Evolutionary conservation across 148 eudicot genomes (phyloP).

Genomic region (Bassia scoparia): DNA sequence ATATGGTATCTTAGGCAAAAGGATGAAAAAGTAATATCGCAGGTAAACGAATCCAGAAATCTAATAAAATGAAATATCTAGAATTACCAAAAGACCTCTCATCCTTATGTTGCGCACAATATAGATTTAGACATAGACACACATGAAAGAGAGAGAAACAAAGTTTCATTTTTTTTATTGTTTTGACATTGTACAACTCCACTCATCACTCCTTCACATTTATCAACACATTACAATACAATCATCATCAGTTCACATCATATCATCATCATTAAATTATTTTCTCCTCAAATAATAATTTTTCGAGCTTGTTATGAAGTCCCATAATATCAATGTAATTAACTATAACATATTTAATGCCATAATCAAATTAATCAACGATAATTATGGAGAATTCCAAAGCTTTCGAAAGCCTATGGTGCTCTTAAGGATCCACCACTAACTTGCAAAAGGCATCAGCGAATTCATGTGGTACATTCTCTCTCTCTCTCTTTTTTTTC

Average conservation of each 20-base stretch:
- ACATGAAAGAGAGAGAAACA: slow-evolving; percentile 12
- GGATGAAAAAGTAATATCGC: too few species aligned
- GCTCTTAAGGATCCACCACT: slow-evolving; percentile 95
- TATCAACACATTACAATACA: not conserved
- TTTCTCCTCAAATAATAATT: not conserved
- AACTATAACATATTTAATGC: not conserved
- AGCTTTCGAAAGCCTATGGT: slow-evolving; percentile 91
- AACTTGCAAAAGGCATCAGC: slow-evolving; percentile 94
- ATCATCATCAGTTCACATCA: not conserved
- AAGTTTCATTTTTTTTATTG: slow-evolving; percentile 15
- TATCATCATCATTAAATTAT: not conserved
- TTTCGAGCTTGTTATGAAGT: slow-evolving; percentile 19
- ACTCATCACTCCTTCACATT: slow-evolving; percentile 17
- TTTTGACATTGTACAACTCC: slow-evolving; percentile 21
- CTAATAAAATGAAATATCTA: too few species aligned
- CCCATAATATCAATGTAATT: slow-evolving; percentile 19
- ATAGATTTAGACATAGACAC: slow-evolving; percentile 1
- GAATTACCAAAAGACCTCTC: slow-evolving; percentile 27
- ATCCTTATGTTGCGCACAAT: slow-evolving; percentile 11
- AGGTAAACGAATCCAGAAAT: too few species aligned
- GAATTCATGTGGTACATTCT: slow-evolving; percentile 73
- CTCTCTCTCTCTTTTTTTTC: too few species aligned
- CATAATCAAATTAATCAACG: not conserved
- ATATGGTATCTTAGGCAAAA: too few species aligned
- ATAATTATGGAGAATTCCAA: slow-evolving; percentile 55